Base-by-base conservation (phyloP, 192 early-diverging fungal species). In the Geranomyces michiganensis region DNA sequence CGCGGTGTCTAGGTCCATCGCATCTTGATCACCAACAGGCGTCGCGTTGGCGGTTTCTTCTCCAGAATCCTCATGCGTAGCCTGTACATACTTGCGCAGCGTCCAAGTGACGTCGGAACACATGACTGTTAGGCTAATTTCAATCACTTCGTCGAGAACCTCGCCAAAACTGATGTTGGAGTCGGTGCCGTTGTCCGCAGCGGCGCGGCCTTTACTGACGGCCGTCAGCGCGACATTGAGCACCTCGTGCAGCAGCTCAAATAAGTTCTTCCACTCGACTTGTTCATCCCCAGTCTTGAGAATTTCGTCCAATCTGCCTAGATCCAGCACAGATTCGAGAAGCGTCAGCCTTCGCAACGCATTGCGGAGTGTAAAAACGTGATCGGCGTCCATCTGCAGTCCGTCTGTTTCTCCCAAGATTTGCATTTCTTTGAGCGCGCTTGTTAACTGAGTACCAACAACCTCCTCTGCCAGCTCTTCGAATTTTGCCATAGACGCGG, bases 391-490 rank as follows among this genome's bases (percentile, higher is more conserved):
- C 36, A 71, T 21, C 22, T 61, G 62, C 22, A 45, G 0, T 0
- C 36, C 33, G 0, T 58, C 64, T 10, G 36, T 10, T 26, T 45
- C 27, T n/a, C 26, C 49, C 13, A 15, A 27, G 15, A 9, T 15
- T 27, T 72, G 44, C 31, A 72, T 2, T 7, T 24, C 27, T 47
- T 55, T 58, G 0, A 75, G 47, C 10, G 26, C 19, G 32, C 8
- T 46, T 21, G 63, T 27, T 9, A 76, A 10, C 55, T 76, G 75
- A 24, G 22, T 47, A 21, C 31, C 44, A 21, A 71, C 29, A 19
- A 78, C 64, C 8, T 69, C 68, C n/a, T 78, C 77, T 5, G 59
- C 65, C 14, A 78, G 33, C 49, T 78, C 77, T 31, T 71, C 67
- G n/a, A 78, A 48, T 29, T 73, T 74, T 27, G 68, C n/a, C 21